Conservation (phyloP, 2,329 filamentous ascomycete species). For the Aspergillus sp. region DNA sequence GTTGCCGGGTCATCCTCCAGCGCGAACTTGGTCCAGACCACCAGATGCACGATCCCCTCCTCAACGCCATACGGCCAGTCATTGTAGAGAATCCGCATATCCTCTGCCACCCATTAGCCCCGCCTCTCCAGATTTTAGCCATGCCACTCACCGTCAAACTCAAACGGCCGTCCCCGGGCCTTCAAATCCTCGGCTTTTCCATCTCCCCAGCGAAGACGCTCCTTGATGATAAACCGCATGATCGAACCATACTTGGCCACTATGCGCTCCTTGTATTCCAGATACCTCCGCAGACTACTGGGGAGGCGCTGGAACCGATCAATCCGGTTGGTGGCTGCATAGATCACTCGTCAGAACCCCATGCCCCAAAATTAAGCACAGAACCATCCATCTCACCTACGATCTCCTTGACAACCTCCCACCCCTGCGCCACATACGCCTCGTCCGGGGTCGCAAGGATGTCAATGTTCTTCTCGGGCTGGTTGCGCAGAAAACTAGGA, state of each 20-base stretch:
- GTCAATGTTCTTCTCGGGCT: constrained; percentile 64
- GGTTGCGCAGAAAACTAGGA: constrained; percentile 65
- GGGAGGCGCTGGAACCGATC: constrained; percentile 75
- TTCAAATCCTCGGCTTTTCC: constrained; percentile 37
- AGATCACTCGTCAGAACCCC: neutral
- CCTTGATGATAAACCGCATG: constrained; percentile 69
- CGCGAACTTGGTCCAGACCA: constrained; percentile 89
- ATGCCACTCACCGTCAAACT: constrained; percentile 31
- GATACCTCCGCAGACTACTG: constrained; percentile 73
- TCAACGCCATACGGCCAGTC: constrained; percentile 95
- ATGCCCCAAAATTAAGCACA: neutral
- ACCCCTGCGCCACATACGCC: constrained; percentile 61
- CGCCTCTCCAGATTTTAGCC: too few relatives aligned
- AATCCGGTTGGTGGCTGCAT: constrained; percentile 61
- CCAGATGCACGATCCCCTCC: constrained; percentile 72
- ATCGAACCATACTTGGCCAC: constrained; percentile 70
- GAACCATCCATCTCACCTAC: constrained; percentile 41
- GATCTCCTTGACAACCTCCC: constrained; percentile 66
- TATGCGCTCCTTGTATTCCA: constrained; percentile 64
- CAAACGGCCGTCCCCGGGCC: constrained; percentile 29
- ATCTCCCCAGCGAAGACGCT: constrained; percentile 67
- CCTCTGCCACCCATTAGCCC: constrained; percentile 37
- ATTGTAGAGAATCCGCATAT: constrained; percentile 76
- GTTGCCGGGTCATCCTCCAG: constrained; percentile 66
- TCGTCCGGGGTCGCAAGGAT: constrained; percentile 71